A percentile compares a stretch with the other conserved stretches of the same genome.
phyloP scores from a whole-genome alignment of 2,329 filamentous ascomycete species.

The Fusarium sp. region DNA sequence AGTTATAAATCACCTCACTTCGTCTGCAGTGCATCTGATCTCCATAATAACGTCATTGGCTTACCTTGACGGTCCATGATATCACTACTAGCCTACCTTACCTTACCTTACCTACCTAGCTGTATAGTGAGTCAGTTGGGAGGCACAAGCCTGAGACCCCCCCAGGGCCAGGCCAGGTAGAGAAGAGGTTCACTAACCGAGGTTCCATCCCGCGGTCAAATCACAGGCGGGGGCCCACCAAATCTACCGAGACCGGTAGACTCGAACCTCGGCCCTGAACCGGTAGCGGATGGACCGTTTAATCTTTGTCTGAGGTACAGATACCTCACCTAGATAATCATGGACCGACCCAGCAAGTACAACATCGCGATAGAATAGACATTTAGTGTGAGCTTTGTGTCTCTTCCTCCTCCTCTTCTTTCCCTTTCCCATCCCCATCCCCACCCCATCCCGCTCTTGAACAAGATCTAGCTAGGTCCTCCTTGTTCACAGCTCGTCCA shows the following conservation, averaged over 20 bases:
- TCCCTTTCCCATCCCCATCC: not conserved
- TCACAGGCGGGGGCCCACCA: constrained; percentile 34
- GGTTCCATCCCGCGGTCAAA: constrained; percentile 31
- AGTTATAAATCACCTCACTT: not conserved
- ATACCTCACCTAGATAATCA: constrained; percentile 15
- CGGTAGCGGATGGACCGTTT: constrained; percentile 29
- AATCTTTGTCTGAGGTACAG: constrained; percentile 7
- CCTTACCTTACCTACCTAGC: not conserved
- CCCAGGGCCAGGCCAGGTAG: not conserved
- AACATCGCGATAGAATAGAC: constrained; percentile 12
- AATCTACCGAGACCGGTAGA: constrained; percentile 42
- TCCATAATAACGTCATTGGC: not conserved
- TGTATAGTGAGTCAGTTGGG: not conserved
- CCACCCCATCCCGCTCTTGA: not conserved
- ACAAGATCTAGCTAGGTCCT: not conserved
- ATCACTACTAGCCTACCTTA: not conserved
- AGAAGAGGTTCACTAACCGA: constrained; percentile 36
- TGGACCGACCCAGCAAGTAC: constrained; percentile 15
- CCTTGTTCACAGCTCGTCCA: not conserved
- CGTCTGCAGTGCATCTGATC: not conserved
- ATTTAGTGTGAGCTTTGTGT: constrained; percentile 5
- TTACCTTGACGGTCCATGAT: not conserved
- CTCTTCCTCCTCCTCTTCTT: not conserved
- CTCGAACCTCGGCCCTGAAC: constrained; percentile 37
- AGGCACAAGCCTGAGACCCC: not conserved